A percentile compares a stretch with the other conserved stretches of the same genome.
Conservation (phyloP, 768 basidiomycete species). For the Asterophora lycoperdoides region DNA sequence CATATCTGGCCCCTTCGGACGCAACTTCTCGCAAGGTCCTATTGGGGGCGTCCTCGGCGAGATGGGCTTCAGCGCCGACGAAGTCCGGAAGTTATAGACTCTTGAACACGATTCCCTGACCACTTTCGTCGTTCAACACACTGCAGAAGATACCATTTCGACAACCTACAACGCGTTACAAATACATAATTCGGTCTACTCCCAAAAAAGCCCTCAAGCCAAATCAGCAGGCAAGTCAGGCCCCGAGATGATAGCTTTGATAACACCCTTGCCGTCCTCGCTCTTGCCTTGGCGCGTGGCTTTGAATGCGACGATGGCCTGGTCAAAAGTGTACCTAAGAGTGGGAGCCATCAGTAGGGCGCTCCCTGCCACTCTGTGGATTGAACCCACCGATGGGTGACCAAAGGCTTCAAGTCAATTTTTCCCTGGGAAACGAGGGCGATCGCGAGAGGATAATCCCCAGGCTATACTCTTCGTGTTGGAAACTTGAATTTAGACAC, state of each 20-base stretch:
- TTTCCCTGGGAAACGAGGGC: slow-evolving; percentile 77
- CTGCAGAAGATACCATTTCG: slow-evolving; percentile 1
- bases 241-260: slow-evolving; percentile 87
- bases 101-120: not conserved
- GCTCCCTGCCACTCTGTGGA: not conserved
- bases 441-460: slow-evolving; percentile 83
- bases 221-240: slow-evolving; percentile 53
- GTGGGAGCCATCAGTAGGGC: slow-evolving; percentile 1
- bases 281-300: slow-evolving; percentile 78
- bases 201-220: slow-evolving; percentile 8
- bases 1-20: slow-evolving; percentile 73
- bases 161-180: slow-evolving; percentile 9
- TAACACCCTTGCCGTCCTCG: slow-evolving; percentile 80
- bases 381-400: slow-evolving; percentile 69
- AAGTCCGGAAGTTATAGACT: slow-evolving; percentile 67
- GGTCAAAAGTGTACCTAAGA: slow-evolving; percentile 65
- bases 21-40: slow-evolving; percentile 69
- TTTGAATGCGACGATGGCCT: slow-evolving; percentile 78
- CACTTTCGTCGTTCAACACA: not conserved
- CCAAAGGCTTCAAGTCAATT: slow-evolving; percentile 82
- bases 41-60: slow-evolving; percentile 64
- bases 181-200: slow-evolving; percentile 5
- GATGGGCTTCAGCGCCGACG: slow-evolving; percentile 54
- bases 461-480: slow-evolving; percentile 45
- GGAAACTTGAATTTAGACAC: not conserved